Evolutionary conservation across 805 yeast species (phyloP), one percentile per base, ranked within the genome.

Genomic region (Ogataea methylovora): DNA sequence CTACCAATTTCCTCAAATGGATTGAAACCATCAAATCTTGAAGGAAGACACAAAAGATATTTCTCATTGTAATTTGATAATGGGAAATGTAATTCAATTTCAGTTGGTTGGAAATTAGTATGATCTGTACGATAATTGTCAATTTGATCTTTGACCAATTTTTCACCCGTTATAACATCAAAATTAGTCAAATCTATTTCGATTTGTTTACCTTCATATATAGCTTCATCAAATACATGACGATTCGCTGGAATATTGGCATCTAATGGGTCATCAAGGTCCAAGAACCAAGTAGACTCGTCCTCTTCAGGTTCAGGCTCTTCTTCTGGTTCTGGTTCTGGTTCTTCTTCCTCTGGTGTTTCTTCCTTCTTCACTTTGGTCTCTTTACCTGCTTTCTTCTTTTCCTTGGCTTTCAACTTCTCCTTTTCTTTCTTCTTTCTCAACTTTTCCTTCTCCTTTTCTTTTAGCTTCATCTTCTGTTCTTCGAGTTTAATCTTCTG

Each of bases 1-100:
- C 61, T 62, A 4, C 76, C 79, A 35, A 81, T 65, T 45, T 82
- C 90, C 32, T 63, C 69, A 30, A 77, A 58, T 4, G 87, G 84
- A 46, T 79, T 77, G 27, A 76, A 61, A n/a, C 47, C 51, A 38
- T 71, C 77, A 35, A 73, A 73, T 39, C 67, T 67, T 39, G 71
- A 73, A 5, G 80, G 73, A 12, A 58, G 54, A 3, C 70, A 69
- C 24, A 77, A 52, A 8, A 65, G 40, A 40, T 69, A 77, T 27
- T 61, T 59, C 44, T 78, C 84, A 22, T 52, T 52, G 40, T 73
- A 69, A 27, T 61, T 57, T 1, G 78, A 75, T 46, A 49, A 67
- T 37, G 63, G 63, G 20, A 57, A 56, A 5, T 55, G 49, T 11
- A 60, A 45, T 3, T 45, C 33, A 17, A 61, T 46, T 24, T 41